Conservation (phyloP, 495 filamentous ascomycete species). For the Aspergillus homomorphus region DNA sequence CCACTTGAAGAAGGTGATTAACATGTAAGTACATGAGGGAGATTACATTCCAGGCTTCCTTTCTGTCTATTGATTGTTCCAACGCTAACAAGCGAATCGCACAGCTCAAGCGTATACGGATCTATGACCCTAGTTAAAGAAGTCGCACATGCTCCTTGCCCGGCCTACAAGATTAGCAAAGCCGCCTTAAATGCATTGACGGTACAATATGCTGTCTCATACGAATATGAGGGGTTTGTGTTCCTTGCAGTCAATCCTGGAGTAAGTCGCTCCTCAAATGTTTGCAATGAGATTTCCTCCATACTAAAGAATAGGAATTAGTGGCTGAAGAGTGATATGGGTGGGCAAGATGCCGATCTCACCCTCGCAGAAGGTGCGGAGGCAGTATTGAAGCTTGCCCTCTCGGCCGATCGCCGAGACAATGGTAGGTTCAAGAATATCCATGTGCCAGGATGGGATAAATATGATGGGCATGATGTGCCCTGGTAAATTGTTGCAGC, state of each 20-base stretch:
- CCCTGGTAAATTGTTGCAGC: conserved; percentile 11
- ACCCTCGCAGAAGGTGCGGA: conserved; percentile 33
- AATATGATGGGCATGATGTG: conserved; percentile 31
- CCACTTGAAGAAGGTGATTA: conserved; percentile 41
- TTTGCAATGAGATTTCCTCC: background rate
- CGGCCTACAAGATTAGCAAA: conserved; percentile 49
- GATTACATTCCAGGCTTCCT: background rate
- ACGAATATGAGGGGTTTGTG: conserved; percentile 33
- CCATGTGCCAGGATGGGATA: conserved; percentile 36
- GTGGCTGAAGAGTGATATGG: conserved; percentile 47
- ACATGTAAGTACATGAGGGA: conserved; percentile 37
- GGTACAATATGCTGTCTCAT: conserved; percentile 39
- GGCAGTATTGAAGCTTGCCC: conserved; percentile 33
- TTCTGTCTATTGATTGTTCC: background rate
- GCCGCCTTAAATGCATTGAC: conserved; percentile 44
- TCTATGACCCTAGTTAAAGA: conserved; percentile 26
- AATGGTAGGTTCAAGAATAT: conserved; percentile 44
- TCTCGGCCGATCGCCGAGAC: conserved; percentile 19
- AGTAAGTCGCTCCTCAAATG: conserved; percentile 26
- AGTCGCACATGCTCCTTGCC: conserved; percentile 25
- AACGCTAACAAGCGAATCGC: background rate
- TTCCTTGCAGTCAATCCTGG: conserved; percentile 41
- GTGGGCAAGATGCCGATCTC: conserved; percentile 38
- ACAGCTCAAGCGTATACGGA: conserved; percentile 31
- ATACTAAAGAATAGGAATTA: conserved; percentile 8